phyloP scores from a whole-genome alignment of 768 basidiomycete genomes.

The Suillus variegatus region DNA sequence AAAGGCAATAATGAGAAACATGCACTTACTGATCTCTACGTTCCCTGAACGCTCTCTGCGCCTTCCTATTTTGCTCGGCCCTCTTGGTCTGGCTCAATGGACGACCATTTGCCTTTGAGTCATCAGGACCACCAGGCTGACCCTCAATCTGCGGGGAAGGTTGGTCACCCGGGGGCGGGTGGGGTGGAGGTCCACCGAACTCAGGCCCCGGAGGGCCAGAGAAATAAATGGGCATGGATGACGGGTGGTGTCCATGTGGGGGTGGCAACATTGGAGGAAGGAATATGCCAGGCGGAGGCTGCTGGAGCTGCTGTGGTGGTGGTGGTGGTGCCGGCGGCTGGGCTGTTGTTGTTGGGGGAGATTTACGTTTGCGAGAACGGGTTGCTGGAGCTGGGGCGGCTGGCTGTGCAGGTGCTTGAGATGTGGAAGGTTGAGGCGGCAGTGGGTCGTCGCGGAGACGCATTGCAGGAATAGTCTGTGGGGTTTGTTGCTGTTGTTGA shows the following conservation, averaged over 20 bases:
- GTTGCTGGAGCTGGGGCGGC: conserved; percentile 14
- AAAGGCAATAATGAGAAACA: conserved; percentile 9
- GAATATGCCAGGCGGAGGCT: conserved; percentile 3
- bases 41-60: conserved; percentile 89
- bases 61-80: conserved; percentile 94
- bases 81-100: conserved; percentile 79
- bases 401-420: conserved; percentile 15
- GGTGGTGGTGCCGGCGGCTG: conserved; percentile 13
- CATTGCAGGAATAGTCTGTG: conserved; percentile 38
- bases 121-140: conserved; percentile 16
- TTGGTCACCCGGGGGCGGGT: conserved; percentile 22
- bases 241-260: conserved; percentile 33
- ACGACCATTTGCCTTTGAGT: conserved; percentile 38
- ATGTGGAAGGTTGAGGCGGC: conserved; percentile 17
- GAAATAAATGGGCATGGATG: conserved; percentile 29
- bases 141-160: conserved; percentile 31
- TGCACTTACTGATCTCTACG: conserved; percentile 78
- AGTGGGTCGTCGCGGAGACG: conserved; percentile 62
- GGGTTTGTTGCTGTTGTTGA: conserved; percentile 18
- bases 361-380: conserved; percentile 66
- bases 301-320: conserved; percentile 23
- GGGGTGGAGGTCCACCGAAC: conserved; percentile 29
- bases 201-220: conserved; percentile 29
- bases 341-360: conserved; percentile 48
- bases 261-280: conserved; percentile 11